Base-by-base conservation (phyloP, 192 early-diverging fungal genomes). In the Coemansia reversa region DNA sequence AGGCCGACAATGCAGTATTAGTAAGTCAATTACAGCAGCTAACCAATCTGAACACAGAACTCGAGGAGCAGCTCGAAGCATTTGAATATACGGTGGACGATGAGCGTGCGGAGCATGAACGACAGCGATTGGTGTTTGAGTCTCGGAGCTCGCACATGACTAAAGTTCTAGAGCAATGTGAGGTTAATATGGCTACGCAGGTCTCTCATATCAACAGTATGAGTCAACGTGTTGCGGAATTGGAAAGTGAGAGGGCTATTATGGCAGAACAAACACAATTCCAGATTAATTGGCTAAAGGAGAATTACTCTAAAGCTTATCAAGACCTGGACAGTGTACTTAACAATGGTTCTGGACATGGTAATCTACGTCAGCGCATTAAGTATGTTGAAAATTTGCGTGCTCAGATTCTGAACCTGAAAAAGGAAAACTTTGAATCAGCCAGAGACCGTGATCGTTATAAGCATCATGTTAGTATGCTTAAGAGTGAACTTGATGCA, bases 251-350 rank as follows among this genome's bases (percentile, higher is more conserved):
- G 58, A 69, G 71, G 0, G 74, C 73, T 2, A 66, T 82, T 23
- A 54, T 73, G 50, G 79, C 79, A 0, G 79, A 82, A 65, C 66
- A 76, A 47, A 62, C 63, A 28, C 70, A 76, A 27, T 82, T 75
- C 67, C 79, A 82, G 63, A 76, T 73, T 62, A 58, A 53, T 28
- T 82, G 79, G 79, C 74, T 82, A 23, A 76, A 75, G 63, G 74
- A 76, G 7, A 76, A 82, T 62, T 72, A 76, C 64, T 58, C 74
- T 11, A 63, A 65, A 33, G 79, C 74, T 1, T 82, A 76, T 48
- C 62, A 63, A 7, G 79, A 76, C 9, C 54, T 82, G 27, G 74
- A 82, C 33, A 35, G 19, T 5, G 63, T 72, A 22, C 66, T 82
- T 20, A 74, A 55, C 55, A 67, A 63, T 53, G 63, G 59, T 24